Evolutionary conservation across 768 basidiomycete species (phyloP), one percentile per base, ranked within the genome.

Genomic region (Leccinum aurantiacum): DNA sequence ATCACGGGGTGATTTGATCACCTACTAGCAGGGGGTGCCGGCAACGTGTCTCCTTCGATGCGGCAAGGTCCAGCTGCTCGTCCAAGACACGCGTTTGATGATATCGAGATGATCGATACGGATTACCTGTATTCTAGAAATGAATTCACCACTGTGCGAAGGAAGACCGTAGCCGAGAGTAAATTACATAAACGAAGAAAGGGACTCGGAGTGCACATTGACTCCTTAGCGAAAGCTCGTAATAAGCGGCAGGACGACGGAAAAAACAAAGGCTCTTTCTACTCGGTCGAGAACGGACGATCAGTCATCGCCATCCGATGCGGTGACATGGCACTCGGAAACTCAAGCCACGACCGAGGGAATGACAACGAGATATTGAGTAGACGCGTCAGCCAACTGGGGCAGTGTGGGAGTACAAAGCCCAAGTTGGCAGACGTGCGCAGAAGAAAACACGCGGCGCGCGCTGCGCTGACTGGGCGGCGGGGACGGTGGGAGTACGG

Each of bases 371-470:
- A 22, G 44, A 10, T 37, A 15, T 14, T 37, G 14, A 3, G 38
- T 38, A 6, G 8, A 22, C 14, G 19, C 22, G 22, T 47, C 47
- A 47, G 1, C 41, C 41, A n/a, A 44, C 41, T 44, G 41, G 41
- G 41, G n/a, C n/a, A 44, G 41, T 44, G 41, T 44, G 41, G 41
- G 41, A 44, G n/a, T 19, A 44, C 4, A 44, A 44, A 44, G 41
- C 41, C 41, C 41, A 19, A 44, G 41, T 44, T 44, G 41, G 41
- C 6, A 35, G 7, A 29, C 13, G 27, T 46, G 59, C 63, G 66
- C 35, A 52, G 46, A 11, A 49, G 58, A 65, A 65, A 63, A 65
- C 70, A 67, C 60, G 65, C 64, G 69, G 64, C 58, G 22, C n/a
- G 59, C 60, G 58, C 62, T 38, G 47, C 41, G 41, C 41, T 44